Evolutionary conservation across 176 grass and related monocot genomes (phyloP).

Genomic region (Aegilops speltoides): DNA sequence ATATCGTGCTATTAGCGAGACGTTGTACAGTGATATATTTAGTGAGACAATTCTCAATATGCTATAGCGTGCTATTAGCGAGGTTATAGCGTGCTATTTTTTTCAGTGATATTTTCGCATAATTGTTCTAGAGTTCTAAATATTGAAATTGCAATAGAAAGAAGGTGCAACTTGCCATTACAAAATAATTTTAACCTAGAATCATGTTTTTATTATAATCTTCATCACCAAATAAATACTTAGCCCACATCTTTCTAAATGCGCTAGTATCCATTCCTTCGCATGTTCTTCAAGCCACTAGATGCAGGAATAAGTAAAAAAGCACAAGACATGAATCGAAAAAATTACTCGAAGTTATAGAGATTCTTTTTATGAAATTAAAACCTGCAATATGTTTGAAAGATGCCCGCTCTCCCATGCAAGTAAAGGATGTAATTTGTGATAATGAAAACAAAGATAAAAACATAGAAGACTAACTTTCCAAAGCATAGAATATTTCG

Average conservation of each 20-base stretch:
- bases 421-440: background rate
- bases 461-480: background rate
- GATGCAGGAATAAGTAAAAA: background rate
- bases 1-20: too few relatives aligned
- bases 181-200: background rate
- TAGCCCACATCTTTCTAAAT: background rate
- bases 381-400: background rate
- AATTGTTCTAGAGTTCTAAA: background rate
- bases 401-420: too few relatives aligned
- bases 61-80: too few relatives aligned
- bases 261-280: background rate
- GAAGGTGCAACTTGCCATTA: background rate
- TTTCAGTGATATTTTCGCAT: too few relatives aligned
- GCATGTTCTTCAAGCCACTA: background rate
- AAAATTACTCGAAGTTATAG: background rate
- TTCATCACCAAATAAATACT: background rate
- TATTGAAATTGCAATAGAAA: background rate
- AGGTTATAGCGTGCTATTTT: too few relatives aligned
- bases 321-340: background rate
- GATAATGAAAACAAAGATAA: background rate
- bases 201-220: background rate
- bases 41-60: too few relatives aligned
- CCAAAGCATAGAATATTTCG: background rate
- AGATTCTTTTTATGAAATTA: background rate
- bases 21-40: too few relatives aligned